Evolutionary conservation across 345 rosid species (phyloP).

Genomic region (Noccaea bulbosa): DNA sequence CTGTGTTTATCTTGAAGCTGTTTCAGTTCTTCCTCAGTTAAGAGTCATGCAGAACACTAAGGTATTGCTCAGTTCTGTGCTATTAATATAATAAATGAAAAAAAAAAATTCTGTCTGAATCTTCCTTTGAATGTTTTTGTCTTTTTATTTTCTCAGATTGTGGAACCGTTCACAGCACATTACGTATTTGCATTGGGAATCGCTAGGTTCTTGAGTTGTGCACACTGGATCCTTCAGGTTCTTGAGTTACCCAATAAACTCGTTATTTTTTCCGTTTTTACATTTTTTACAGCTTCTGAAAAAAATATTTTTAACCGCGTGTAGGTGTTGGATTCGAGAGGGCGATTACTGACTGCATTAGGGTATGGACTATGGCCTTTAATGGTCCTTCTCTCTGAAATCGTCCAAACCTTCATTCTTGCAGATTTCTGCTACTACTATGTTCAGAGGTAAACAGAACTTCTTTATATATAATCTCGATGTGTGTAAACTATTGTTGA

Average conservation of each 20-base stretch:
- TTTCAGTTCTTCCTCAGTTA: constrained; percentile 86
- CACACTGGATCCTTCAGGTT: constrained; percentile 97
- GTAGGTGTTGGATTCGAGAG: constrained; percentile 78
- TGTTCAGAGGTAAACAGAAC: constrained; percentile 57
- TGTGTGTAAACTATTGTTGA: background rate
- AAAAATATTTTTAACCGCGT: background rate
- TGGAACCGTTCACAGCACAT: constrained; percentile 92
- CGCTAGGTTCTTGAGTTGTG: constrained; percentile 92
- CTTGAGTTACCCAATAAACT: constrained; percentile 4
- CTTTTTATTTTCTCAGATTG: constrained; percentile 53
- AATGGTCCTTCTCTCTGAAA: constrained; percentile 81
- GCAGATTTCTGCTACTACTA: constrained; percentile 92
- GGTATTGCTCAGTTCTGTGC: constrained; percentile 40
- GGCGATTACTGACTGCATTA: constrained; percentile 68
- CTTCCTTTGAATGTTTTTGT: constrained; percentile 23
- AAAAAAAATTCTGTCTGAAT: constrained; percentile 1
- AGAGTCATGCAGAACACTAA: constrained; percentile 91
- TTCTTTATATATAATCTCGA: background rate
- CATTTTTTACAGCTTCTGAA: background rate
- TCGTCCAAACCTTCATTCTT: constrained; percentile 85
- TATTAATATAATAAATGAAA: background rate
- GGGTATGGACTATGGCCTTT: constrained; percentile 93
- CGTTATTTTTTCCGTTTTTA: too few relatives aligned
- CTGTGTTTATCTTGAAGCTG: constrained; percentile 93
- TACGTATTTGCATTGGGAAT: constrained; percentile 94